A percentile compares a stretch with the other conserved stretches of the same genome.
phyloP scores from a whole-genome alignment of 192 early-diverging fungal species.

The Backusella mclennaniae region DNA sequence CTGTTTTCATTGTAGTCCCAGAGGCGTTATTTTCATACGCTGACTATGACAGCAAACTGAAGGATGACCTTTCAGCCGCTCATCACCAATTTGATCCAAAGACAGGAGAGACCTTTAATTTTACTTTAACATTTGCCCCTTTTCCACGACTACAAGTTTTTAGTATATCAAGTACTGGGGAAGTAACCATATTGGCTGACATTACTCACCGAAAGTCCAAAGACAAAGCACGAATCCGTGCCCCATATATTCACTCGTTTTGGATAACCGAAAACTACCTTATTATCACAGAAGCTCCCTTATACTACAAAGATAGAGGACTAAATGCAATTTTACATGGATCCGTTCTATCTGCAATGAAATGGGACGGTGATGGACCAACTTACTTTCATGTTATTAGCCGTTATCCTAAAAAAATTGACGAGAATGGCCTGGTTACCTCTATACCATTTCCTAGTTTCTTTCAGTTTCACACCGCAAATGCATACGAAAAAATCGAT shows the following conservation, averaged over 20 bases:
- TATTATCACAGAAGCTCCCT: conserved; percentile 49
- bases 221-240: conserved; percentile 13
- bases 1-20: not conserved
- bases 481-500: conserved; percentile 2
- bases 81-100: conserved; percentile 28
- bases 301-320: conserved; percentile 27
- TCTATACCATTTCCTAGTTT: not conserved
- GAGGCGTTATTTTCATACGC: not conserved
- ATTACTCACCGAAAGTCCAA: conserved; percentile 3
- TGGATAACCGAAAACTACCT: conserved; percentile 54
- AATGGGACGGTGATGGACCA: not conserved
- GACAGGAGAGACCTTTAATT: conserved; percentile 23
- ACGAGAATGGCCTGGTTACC: not conserved
- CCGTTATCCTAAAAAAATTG: not conserved
- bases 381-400: conserved; percentile 16
- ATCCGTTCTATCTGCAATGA: not conserved
- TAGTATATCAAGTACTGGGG: not conserved
- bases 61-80: conserved; percentile 16
- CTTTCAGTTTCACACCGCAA: conserved; percentile 12
- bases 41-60: not conserved
- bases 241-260: conserved; percentile 59
- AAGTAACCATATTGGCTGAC: conserved; percentile 15
- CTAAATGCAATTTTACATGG: not conserved
- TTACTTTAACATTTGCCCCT: conserved; percentile 13
- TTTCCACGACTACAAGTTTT: conserved; percentile 14